A percentile compares a stretch with the other conserved stretches of the same genome.
These are phyloP conservation scores for Sugiyamaella valdiviana DNA, from an alignment of 805 yeast species.

Conservation along the genomic window DNA sequence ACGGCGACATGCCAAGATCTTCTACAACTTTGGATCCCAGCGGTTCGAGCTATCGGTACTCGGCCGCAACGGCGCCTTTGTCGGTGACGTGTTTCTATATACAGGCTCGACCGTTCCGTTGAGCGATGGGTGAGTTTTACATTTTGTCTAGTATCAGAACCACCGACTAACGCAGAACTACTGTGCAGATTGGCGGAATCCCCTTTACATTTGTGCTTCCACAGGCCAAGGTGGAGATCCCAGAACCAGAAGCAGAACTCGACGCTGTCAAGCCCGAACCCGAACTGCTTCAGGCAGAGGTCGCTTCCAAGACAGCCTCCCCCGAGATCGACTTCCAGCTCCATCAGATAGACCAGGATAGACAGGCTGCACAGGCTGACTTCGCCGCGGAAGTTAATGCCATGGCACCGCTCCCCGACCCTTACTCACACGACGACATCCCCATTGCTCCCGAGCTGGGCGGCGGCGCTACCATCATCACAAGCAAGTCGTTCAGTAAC, in stretches of 20 bases:
- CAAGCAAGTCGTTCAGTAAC: neutral
- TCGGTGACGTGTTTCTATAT: conserved; percentile 83
- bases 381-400: neutral
- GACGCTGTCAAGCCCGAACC: conserved; percentile 10
- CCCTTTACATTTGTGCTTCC: conserved; percentile 86
- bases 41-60: conserved; percentile 84
- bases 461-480: neutral
- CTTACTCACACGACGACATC: neutral
- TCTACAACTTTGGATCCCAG: conserved; percentile 94
- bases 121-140: too few relatives aligned
- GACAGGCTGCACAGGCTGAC: neutral
- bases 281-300: neutral
- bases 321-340: conserved; percentile 11
- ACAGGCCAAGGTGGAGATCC: conserved; percentile 24
- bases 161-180: too few relatives aligned
- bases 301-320: conserved; percentile 3
- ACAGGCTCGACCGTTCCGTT: conserved; percentile 88
- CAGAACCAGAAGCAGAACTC: conserved; percentile 1
- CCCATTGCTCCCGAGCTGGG: conserved; percentile 1
- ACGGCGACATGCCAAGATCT: conserved; percentile 89
- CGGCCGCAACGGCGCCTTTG: conserved; percentile 96
- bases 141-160: too few relatives aligned
- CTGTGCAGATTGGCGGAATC: conserved; percentile 89
- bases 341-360: conserved; percentile 5
- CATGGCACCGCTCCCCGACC: neutral